Evolutionary conservation across 768 basidiomycete genomes (phyloP), one percentile per base, ranked within the genome.

Genomic region (Suillus decipiens): DNA sequence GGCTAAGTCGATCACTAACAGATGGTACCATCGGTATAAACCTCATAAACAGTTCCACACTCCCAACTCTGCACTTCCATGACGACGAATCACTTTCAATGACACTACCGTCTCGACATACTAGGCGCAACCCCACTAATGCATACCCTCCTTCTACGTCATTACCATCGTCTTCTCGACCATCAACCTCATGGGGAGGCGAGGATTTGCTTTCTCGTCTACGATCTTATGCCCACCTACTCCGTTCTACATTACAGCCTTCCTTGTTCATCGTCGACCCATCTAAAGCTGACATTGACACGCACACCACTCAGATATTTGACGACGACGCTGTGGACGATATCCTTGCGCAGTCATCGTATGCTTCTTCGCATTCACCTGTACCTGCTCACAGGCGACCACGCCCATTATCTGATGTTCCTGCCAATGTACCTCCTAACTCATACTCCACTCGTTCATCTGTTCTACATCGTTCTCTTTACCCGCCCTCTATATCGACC

Each of bases 11-110:
- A 62, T 54, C 60, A 48, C 55, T 51, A 41, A 19, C 69, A 96
- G 92, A 95, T 71, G 95, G 95, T 6, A 90, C 91, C 22, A 84
- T 96, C 65, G 92, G 88, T 43, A 86, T 99, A 64, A 96, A 96
- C 74, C 88, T 94, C 62, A 92, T 89, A 66, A 92, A 87, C 67
- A 90, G 91, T 36, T 86, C 89, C 57, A 92, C 95, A 1, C 82
- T 97, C 0, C 93, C 95, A 0, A 93, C 92, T 0, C 84, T 99
- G 2, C 87, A 95, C 75, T 99, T 99, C 75, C 97, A 99, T 74
- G 97, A 99, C 72, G 96, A 99, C 69, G 96, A 98, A 74, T 96
- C 95, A 0, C 85, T 85, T 37, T 95, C 95, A 5, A 86, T 88
- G 72, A 84, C 84, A 3, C 74, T 86, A 59, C 71, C 75, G 12